These are phyloP conservation scores for Naganishia liquefaciens DNA, from an alignment of 1,284 basidiomycete genomes.

Conservation along the genomic window DNA sequence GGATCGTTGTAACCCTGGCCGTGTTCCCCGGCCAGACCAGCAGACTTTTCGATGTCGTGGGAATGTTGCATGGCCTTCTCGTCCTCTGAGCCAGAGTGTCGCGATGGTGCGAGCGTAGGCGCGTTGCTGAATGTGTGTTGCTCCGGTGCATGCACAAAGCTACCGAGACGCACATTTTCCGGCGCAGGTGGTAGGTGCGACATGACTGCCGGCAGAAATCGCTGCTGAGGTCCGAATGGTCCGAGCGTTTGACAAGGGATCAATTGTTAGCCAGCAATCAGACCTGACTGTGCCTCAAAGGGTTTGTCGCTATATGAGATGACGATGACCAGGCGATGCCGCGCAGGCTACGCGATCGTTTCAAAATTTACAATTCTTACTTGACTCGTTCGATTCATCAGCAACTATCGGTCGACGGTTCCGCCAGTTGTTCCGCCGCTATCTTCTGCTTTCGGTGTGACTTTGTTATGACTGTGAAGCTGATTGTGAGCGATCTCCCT, in stretches of 20 bases:
- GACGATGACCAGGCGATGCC: not conserved
- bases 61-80: constrained; percentile 16
- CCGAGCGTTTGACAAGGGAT: not conserved
- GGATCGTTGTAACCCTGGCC: constrained; percentile 18
- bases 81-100: constrained; percentile 27
- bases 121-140: constrained; percentile 30
- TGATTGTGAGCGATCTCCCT: constrained; percentile 5
- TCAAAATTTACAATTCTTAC: constrained; percentile 9
- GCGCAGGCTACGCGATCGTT: constrained; percentile 7
- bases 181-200: constrained; percentile 26
- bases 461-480: constrained; percentile 8
- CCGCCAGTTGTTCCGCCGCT: constrained; percentile 23
- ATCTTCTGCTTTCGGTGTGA: constrained; percentile 1
- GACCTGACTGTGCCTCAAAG: not conserved
- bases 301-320: constrained; percentile 3
- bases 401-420: constrained; percentile 21
- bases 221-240: not conserved
- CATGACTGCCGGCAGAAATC: constrained; percentile 24
- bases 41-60: constrained; percentile 22
- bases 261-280: not conserved
- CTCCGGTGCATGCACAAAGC: constrained; percentile 14
- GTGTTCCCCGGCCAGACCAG: constrained; percentile 5
- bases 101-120: constrained; percentile 29
- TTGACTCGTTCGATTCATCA: constrained; percentile 26
- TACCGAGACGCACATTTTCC: constrained; percentile 24